These are phyloP conservation scores for Geotrichum aggregatum DNA, from an alignment of 1,139 yeast genomes.

Conservation along the genomic window DNA sequence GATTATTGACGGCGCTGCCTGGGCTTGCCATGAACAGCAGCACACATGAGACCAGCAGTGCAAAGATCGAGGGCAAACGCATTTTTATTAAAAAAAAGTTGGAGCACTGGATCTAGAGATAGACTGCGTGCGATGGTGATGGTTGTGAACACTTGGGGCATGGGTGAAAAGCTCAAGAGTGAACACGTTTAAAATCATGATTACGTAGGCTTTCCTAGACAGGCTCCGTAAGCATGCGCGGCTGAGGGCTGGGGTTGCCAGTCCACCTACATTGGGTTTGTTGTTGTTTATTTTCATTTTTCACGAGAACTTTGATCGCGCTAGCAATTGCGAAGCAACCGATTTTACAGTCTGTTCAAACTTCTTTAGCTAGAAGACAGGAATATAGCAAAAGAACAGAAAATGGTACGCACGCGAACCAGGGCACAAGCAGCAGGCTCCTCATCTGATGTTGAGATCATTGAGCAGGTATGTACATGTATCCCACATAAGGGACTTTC, in stretches of 20 bases:
- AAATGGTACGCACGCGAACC: neutral
- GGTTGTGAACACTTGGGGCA: too few relatives aligned
- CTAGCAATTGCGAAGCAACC: too few relatives aligned
- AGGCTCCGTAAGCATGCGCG: too few relatives aligned
- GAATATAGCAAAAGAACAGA: neutral
- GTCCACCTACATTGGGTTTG: neutral
- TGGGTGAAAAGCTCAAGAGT: neutral
- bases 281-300: neutral
- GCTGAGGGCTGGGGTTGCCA: slow-evolving; percentile 8
- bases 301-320: neutral
- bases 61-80: slow-evolving; percentile 29
- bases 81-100: neutral
- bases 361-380: too few relatives aligned
- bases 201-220: too few relatives aligned
- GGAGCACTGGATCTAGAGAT: neutral
- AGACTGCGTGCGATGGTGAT: neutral
- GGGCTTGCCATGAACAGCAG: slow-evolving; percentile 72
- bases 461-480: neutral
- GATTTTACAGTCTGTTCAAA: too few relatives aligned
- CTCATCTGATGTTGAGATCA: too few relatives aligned
- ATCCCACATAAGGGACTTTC: too few relatives aligned
- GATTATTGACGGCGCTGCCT: slow-evolving; percentile 8
- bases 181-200: slow-evolving; percentile 2
- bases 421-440: neutral
- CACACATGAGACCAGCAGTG: slow-evolving; percentile 56